Percentiles rank a stretch among this genome's conserved stretches.
phyloP scores from a whole-genome alignment of 768 basidiomycete species.

The Saitozyma podzolica region DNA sequence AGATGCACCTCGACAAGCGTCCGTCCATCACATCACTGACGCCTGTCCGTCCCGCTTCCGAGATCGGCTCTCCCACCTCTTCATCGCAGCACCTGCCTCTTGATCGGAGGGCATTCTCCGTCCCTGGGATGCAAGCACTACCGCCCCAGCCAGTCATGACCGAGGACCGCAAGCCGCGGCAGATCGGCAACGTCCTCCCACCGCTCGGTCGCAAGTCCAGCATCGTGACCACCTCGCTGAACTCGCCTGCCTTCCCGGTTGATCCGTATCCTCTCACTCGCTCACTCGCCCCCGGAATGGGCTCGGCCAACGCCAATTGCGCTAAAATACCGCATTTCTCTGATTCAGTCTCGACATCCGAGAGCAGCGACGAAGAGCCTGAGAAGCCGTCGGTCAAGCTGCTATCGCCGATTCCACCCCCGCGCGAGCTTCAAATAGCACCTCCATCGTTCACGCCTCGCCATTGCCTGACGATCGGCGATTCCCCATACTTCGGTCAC shows the following conservation, averaged over 20 bases:
- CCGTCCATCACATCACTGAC: background rate
- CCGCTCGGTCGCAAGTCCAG: conserved; percentile 30
- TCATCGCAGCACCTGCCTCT: conserved; percentile 7
- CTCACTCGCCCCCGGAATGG: background rate
- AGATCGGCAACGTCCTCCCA: conserved; percentile 17
- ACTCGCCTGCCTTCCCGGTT: conserved; percentile 2
- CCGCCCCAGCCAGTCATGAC: conserved; percentile 12
- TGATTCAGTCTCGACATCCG: conserved; percentile 44
- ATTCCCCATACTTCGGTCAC: conserved; percentile 7
- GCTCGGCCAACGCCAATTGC: conserved; percentile 31
- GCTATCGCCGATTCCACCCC: background rate
- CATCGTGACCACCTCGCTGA: conserved; percentile 7
- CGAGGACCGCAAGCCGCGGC: conserved; percentile 4
- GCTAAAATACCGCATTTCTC: conserved; percentile 29
- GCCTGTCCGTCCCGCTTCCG: background rate
- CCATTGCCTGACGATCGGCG: conserved; percentile 1
- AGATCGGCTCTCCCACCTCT: no score
- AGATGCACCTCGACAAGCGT: background rate
- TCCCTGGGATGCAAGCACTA: no score
- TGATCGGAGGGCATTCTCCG: conserved; percentile 44
- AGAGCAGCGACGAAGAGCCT: conserved; percentile 41
- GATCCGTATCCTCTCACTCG: no score
- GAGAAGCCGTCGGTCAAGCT: conserved; percentile 1
- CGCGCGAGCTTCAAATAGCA: background rate
- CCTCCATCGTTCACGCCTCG: background rate